Evolutionary conservation across 1,139 yeast genomes (phyloP).

Genomic region (Maudiozyma humilis): DNA sequence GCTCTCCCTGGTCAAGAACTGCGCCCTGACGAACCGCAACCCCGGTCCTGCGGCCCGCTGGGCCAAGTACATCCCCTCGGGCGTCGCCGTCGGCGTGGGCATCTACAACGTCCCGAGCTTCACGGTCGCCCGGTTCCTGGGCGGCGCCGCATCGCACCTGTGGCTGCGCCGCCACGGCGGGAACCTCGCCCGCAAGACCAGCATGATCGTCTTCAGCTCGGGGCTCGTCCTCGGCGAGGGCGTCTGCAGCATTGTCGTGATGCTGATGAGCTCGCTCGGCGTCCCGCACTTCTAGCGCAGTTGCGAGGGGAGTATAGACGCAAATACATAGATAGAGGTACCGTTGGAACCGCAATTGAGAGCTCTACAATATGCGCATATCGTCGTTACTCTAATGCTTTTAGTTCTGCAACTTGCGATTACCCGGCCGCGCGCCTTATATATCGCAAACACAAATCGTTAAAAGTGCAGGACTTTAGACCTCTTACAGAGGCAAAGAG

Average conservation of each 20-base stretch:
- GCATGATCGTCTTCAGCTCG: constrained; percentile 78
- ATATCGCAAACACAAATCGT: no score
- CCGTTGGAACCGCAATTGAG: no score
- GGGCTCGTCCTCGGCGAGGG: constrained; percentile 95
- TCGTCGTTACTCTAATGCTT: no score
- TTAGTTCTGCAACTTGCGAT: no score
- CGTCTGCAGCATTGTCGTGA: constrained; percentile 68
- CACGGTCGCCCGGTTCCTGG: constrained; percentile 84
- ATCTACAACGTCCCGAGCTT: constrained; percentile 90
- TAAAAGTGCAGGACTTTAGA: no score
- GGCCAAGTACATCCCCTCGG: constrained; percentile 56
- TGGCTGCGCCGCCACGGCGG: constrained; percentile 42
- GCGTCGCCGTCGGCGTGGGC: constrained; percentile 96
- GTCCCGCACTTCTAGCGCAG: constrained; percentile 47
- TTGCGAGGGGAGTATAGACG: no score
- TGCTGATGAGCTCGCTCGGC: constrained; percentile 61
- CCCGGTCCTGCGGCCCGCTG: no score
- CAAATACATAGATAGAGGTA: no score
- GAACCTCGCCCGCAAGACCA: constrained; percentile 42
- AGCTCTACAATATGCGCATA: no score
- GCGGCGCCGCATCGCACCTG: constrained; percentile 65
- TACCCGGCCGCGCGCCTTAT: no score
- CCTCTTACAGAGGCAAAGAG: background rate
- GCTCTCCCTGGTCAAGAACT: constrained; percentile 58
- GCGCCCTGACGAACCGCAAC: constrained; percentile 32